phyloP scores from a whole-genome alignment of 1,284 basidiomycete species.

The Apiotrichum porosum region DNA sequence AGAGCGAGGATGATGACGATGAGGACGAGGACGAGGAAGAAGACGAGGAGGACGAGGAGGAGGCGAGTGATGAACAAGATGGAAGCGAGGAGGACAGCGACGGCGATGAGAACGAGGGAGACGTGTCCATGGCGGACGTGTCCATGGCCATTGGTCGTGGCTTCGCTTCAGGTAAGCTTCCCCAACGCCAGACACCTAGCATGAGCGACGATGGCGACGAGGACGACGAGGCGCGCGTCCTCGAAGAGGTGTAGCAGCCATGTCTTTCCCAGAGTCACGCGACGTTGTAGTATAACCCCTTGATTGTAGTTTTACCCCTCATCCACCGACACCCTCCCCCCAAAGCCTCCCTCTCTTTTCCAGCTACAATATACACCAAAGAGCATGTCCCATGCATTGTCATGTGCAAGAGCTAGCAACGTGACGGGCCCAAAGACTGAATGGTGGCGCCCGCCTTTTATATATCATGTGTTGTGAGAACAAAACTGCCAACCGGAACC shows the following conservation, averaged over 20 bases:
- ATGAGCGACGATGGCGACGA: conserved; percentile 17
- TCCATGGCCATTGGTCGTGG: conserved; percentile 8
- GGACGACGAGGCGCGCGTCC: conserved; percentile 12
- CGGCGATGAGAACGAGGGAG: conserved; percentile 9
- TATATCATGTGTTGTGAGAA: no score
- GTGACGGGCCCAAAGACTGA: no score
- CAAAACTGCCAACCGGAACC: no score
- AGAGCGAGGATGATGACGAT: conserved; percentile 19
- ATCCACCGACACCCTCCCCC: not conserved
- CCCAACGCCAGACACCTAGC: conserved; percentile 1
- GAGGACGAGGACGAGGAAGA: conserved; percentile 17
- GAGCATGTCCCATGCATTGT: conserved; percentile 4
- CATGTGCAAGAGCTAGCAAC: not conserved
- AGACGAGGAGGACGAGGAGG: conserved; percentile 8
- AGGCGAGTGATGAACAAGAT: conserved; percentile 7
- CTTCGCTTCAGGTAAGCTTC: conserved; percentile 12
- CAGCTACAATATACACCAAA: not conserved
- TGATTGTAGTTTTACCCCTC: no score
- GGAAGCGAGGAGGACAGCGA: conserved; percentile 17
- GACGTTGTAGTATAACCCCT: no score
- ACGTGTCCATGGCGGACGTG: conserved; percentile 1
- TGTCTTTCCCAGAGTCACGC: no score
- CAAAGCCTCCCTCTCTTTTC: not conserved
- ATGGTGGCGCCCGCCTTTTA: conserved; percentile 1
- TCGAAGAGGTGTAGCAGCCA: conserved; percentile 8